Conservation (phyloP, 2,329 filamentous ascomycete species). For the Xylaria hypoxylon region DNA sequence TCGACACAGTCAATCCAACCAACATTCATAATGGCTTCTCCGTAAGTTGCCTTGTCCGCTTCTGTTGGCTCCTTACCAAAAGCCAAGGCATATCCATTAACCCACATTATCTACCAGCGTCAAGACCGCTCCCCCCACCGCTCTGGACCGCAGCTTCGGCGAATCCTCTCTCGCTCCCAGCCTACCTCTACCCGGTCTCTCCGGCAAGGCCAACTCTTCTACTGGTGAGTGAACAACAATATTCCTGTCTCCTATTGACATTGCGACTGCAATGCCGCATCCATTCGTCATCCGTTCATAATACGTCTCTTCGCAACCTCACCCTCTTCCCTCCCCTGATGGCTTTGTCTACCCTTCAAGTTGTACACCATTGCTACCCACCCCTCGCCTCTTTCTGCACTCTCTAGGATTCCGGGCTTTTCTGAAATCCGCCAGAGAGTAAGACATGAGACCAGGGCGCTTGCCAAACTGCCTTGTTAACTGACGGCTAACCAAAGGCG, state of each 20-base stretch:
- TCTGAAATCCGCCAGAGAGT: neutral
- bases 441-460: slow-evolving; percentile 18
- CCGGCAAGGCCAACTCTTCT: slow-evolving; percentile 47
- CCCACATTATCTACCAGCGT: slow-evolving; percentile 37
- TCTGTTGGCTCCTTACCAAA: neutral
- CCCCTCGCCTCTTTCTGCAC: slow-evolving; percentile 2
- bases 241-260: neutral
- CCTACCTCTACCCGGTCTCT: slow-evolving; percentile 49
- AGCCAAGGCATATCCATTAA: slow-evolving; percentile 3
- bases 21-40: slow-evolving; percentile 45
- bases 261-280: neutral
- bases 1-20: slow-evolving; percentile 6
- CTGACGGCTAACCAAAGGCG: slow-evolving; percentile 36
- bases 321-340: neutral
- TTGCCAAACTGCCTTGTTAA: slow-evolving; percentile 18
- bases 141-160: slow-evolving; percentile 36
- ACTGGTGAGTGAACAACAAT: slow-evolving; percentile 39
- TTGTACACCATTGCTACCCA: slow-evolving; percentile 2
- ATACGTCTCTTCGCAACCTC: neutral
- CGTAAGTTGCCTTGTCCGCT: slow-evolving; percentile 36
- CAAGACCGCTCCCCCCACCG: slow-evolving; percentile 41
- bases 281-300: neutral
- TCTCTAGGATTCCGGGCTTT: neutral
- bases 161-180: slow-evolving; percentile 19
- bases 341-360: neutral